These are phyloP conservation scores for Gillenia trifoliata DNA, from an alignment of 306 rosid species.

Conservation along the genomic window DNA sequence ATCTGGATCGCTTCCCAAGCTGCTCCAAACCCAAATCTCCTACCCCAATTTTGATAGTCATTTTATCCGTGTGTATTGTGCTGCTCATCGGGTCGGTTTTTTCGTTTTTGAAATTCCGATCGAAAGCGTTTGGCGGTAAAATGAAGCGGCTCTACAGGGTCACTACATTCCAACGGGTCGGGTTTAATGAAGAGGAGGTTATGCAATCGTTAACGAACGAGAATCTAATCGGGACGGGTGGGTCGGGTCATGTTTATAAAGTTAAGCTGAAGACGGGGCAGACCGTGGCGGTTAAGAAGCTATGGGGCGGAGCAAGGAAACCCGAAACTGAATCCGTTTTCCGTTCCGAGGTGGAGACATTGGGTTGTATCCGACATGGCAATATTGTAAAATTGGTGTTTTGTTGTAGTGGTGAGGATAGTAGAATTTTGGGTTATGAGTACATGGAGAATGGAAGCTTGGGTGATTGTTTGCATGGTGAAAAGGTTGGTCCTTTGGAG, in stretches of 20 bases:
- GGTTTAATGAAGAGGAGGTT: constrained; percentile 59
- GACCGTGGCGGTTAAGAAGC: constrained; percentile 63
- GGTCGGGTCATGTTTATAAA: constrained; percentile 64
- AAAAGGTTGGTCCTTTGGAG: constrained; percentile 25
- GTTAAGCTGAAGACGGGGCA: constrained; percentile 58
- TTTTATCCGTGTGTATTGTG: constrained; percentile 24
- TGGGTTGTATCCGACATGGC: constrained; percentile 71
- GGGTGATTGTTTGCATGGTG: constrained; percentile 62
- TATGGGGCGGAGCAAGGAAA: constrained; percentile 37
- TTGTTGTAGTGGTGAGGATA: constrained; percentile 56
- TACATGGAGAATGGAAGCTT: constrained; percentile 77
- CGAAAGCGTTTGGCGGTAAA: constrained; percentile 21
- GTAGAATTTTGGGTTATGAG: constrained; percentile 61
- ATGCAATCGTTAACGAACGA: constrained; percentile 32
- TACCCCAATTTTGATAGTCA: constrained; percentile 21
- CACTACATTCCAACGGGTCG: constrained; percentile 52
- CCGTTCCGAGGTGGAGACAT: constrained; percentile 61
- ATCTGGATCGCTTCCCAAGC: constrained; percentile 34
- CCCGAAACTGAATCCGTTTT: constrained; percentile 42
- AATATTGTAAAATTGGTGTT: constrained; percentile 70
- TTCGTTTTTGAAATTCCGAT: constrained; percentile 39
- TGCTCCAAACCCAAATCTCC: constrained; percentile 44
- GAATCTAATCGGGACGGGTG: constrained; percentile 61
- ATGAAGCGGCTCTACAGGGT: constrained; percentile 30
- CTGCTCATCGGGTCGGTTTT: constrained; percentile 39